These are phyloP conservation scores for Gonapodya prolifera DNA, from an alignment of 192 early-diverging fungal species.

Conservation along the genomic window DNA sequence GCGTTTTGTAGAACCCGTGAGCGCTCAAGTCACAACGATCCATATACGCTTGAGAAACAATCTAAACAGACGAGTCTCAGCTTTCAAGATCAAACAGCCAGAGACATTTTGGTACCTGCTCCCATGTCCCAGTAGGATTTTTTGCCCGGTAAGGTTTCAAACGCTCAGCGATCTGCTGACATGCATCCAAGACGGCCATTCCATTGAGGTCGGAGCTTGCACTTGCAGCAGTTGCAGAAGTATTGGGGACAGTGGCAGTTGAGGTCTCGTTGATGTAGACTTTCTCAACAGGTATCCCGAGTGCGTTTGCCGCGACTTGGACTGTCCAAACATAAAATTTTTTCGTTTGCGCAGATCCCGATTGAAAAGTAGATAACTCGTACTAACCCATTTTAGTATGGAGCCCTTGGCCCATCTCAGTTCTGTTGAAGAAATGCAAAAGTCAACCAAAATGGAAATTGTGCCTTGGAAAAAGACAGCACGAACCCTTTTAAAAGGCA, in stretches of 20 bases:
- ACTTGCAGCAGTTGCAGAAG: slow-evolving; percentile 6
- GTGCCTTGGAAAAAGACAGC: background rate
- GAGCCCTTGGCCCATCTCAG: slow-evolving; percentile 72
- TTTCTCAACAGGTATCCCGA: slow-evolving; percentile 51
- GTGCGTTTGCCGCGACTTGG: slow-evolving; percentile 67
- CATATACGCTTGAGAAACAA: slow-evolving; percentile 43
- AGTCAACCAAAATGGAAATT: background rate
- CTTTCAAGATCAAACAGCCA: background rate
- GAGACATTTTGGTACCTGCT: slow-evolving; percentile 17
- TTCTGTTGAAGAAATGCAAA: background rate
- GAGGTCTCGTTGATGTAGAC: slow-evolving; percentile 62
- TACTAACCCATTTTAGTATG: slow-evolving; percentile 53
- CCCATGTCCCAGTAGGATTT: slow-evolving; percentile 33
- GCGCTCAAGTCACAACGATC: slow-evolving; percentile 66
- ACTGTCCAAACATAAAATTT: no score
- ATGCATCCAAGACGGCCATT: slow-evolving; percentile 48
- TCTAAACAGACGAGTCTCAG: background rate
- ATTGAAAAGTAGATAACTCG: background rate
- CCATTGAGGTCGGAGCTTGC: slow-evolving; percentile 21
- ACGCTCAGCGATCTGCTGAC: slow-evolving; percentile 54
- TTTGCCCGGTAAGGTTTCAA: slow-evolving; percentile 56
- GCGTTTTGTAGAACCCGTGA: slow-evolving; percentile 75
- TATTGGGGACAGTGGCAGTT: slow-evolving; percentile 44
- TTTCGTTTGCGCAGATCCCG: no score
- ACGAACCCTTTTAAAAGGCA: background rate